Base-by-base conservation (phyloP, 2,329 filamentous ascomycete species). In the Sclerotiophoma versabilis region DNA sequence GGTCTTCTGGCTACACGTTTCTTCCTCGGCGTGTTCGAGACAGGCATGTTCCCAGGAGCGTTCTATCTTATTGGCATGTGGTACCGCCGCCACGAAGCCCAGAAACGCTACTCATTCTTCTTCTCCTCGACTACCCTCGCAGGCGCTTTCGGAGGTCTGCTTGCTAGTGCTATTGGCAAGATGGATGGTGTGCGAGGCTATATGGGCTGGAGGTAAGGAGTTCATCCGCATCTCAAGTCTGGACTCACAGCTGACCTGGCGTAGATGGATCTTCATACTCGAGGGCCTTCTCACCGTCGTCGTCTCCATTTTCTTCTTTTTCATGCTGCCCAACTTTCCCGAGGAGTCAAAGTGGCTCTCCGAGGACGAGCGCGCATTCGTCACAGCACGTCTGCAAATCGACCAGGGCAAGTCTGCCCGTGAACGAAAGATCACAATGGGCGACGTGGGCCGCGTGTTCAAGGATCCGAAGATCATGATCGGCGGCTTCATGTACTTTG, bases 51-150 rank as follows among this genome's bases (percentile, higher is more conserved):
- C n/a, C 69, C 68, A 0, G 69, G 69, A 11, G 62, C 70, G 5
- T 83, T 89, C 70, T 90, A 92, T 68, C 78, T 93, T 7, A 87
- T 92, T 57, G 87, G 90, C 53, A 93, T 93, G 87, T 96, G 90
- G 92, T 99, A 98, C 67, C 87, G 88, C 55, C 86, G 93, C 55
- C 81, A 81, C 37, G 95, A 98, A 76, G 92, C 93, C 2, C 93
- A 98, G 76, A 91, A 92, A 68, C 87, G 95, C 25, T 97, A 93
- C 77, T 90, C 88, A 14, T 93, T 98, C 80, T 98, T 98, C 81
- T 98, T 98, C 80, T 87, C 85, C 68, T 91, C 84, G 23, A 93
- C 90, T 0, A 90, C 88, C 0, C 79, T 93, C 3, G 90, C 90
- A 1, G 90, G 90, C 26, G 90, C 92, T 0, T 97, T 96, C 66